Evolutionary conservation across 352 stramenopile species (phyloP), one percentile per base, ranked within the genome.

Genomic region (Phytophthora idaei): DNA sequence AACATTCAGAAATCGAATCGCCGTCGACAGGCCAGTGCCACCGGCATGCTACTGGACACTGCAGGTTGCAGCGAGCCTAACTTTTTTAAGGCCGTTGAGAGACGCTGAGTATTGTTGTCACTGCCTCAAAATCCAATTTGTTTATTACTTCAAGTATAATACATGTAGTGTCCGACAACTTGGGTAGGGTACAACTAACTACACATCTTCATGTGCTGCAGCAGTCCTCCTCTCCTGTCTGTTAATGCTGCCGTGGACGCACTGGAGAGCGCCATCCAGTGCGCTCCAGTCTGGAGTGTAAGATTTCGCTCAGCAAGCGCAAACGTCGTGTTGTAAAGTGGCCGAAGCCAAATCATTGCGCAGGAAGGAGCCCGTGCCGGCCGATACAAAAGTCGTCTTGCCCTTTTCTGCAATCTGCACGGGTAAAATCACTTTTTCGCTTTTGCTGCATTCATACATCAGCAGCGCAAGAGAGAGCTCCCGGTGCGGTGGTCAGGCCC

Each of bases 301-400:
- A 10, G 11, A 42, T 45, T 10, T 12, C 15, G 15, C 39, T 45
- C 4, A 6, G 41, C n/a, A 27, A 47, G 41, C n/a, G 14, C 15
- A 45, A 45, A 47, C 37, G 48, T 53, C 15, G 28, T 36, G 36
- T 68, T 52, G 52, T 45, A 12, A 29, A 27, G 31, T 9, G 29
- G 27, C n/a, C 37, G 31, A 56, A 69, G 64, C 47, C 47, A 65
- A 70, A 65, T 70, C 62, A 65, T 60, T 41, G 7, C 49, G 47
- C 41, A 37, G 62, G 48, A 57, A 65, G 39, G 55, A 69, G 59
- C 62, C 59, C 31, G 25, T 51, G 42, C 49, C 60, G 47, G 51
- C 41, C 61, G 61, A 69, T 54, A 64, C 59, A 67, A 50, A 67
- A 68, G 42, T 62, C 42, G 41, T 31, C 5, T 49, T 69, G 54